Conservation (phyloP, 1,284 basidiomycete genomes). For the Microbotryomycetes sp. region DNA sequence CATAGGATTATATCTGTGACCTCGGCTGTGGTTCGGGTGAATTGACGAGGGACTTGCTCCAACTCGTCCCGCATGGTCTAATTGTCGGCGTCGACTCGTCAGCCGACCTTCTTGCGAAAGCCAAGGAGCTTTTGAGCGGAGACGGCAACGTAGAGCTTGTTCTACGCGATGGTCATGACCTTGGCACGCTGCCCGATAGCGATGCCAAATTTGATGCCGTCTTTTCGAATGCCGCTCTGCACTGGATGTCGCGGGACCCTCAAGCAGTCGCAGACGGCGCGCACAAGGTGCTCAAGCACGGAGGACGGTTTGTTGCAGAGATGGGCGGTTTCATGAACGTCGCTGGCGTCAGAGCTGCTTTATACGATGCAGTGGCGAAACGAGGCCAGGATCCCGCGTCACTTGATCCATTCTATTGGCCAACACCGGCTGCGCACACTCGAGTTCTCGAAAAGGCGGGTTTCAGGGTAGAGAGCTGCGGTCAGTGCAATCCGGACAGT, state of each 20-base stretch:
- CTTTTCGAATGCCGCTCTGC: conserved; percentile 69
- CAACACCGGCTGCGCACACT: conserved; percentile 58
- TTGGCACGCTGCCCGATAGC: conserved; percentile 39
- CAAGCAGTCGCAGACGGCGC: conserved; percentile 55
- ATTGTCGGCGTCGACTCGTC: conserved; percentile 64
- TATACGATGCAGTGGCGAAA: conserved; percentile 53
- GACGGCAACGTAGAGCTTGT: conserved; percentile 26
- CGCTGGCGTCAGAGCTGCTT: conserved; percentile 54
- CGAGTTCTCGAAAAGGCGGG: conserved; percentile 37
- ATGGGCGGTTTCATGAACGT: conserved; percentile 70
- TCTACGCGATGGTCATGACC: conserved; percentile 48
- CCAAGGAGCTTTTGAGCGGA: conserved; percentile 49
- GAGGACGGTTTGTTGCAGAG: conserved; percentile 64
- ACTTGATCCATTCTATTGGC: conserved; percentile 77
- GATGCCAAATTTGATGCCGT: conserved; percentile 47
- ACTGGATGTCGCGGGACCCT: conserved; percentile 75
- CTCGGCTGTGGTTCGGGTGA: conserved; percentile 77
- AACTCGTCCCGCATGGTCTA: conserved; percentile 42
- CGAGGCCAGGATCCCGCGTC: conserved; percentile 53
- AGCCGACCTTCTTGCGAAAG: conserved; percentile 51
- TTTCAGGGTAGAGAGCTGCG: conserved; percentile 21
- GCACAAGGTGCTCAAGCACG: conserved; percentile 55
- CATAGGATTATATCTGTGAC: conserved; percentile 58
- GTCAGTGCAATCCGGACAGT: not conserved
- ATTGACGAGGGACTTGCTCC: conserved; percentile 46